Base-by-base conservation (phyloP, 2,329 filamentous ascomycete genomes). In the Trichoderma sp. region DNA sequence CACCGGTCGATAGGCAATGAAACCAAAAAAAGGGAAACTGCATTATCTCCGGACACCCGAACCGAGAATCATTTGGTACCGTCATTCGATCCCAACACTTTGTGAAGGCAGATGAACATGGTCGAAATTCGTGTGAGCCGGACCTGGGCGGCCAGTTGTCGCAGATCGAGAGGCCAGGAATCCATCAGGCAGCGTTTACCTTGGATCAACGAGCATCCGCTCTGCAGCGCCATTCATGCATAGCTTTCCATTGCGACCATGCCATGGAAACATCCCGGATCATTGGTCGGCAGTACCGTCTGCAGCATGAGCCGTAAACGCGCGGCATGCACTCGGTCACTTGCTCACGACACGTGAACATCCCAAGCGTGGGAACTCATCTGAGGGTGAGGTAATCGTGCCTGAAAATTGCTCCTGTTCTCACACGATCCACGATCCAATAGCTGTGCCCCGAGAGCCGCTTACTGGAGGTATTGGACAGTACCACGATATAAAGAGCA, bases 1-100 rank as follows among this genome's bases (percentile, higher is more conserved):
- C 74, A 72, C 75, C 75, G 73, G 73, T 78, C 77, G 77, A 78
- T 76, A 77, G 78, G 78, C 77, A 79, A 78, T 78, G 74, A 74
- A 78, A 39, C 34, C 24, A 55, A 73, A 74, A 73, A 74, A 72
- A 73, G 75, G 72, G 68, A 72, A 72, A 71, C 73, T 77, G 73
- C 75, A 76, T 76, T 72, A 73, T 75, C 72, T 75, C 34, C 51
- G 61, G 55, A 43, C 61, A 64, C 50, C 52, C 64, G 24, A 52
- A 61, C 30, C 30, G 52, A 43, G 50, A 39, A 45, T 63, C 19
- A 47, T 17, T 7, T 61, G 12, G 52, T 54, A 41, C 50, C 50
- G 28, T 14, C 34, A 39, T 44, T 44, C 14, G 41, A 63, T 21
- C 24, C 15, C 21, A 34, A 41, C 59, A 19, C 19, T 10, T n/a